A percentile compares a stretch with the other conserved stretches of the same genome.
These are phyloP conservation scores for Fusarium citri DNA, from an alignment of 2,329 filamentous ascomycete species.

Conservation along the genomic window DNA sequence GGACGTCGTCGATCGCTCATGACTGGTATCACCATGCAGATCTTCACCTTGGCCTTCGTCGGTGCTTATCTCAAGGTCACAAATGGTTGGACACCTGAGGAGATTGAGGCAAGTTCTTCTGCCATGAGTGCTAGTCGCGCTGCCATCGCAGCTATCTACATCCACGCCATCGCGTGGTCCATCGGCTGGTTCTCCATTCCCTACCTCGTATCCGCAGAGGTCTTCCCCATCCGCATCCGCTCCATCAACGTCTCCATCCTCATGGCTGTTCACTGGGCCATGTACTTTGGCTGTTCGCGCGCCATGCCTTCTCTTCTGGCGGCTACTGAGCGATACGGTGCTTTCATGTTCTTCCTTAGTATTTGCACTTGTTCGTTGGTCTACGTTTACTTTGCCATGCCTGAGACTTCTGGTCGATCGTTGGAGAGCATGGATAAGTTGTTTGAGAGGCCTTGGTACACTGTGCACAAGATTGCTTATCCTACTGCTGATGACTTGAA, in stretches of 20 bases:
- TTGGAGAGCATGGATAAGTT: slow-evolving; percentile 48
- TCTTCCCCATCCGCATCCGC: slow-evolving; percentile 57
- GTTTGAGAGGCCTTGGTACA: slow-evolving; percentile 49
- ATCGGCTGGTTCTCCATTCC: slow-evolving; percentile 61
- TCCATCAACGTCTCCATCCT: slow-evolving; percentile 55
- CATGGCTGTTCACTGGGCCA: slow-evolving; percentile 58
- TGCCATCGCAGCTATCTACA: slow-evolving; percentile 57
- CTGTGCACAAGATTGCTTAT: slow-evolving; percentile 46
- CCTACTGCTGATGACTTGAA: slow-evolving; percentile 44
- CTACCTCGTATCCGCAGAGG: slow-evolving; percentile 59
- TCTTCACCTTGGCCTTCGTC: slow-evolving; percentile 47
- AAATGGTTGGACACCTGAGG: slow-evolving; percentile 36
- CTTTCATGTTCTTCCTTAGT: slow-evolving; percentile 48
- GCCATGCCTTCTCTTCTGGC: slow-evolving; percentile 51
- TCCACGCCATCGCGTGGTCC: slow-evolving; percentile 58
- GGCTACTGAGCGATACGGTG: slow-evolving; percentile 48
- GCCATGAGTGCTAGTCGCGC: slow-evolving; percentile 51
- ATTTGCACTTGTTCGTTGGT: slow-evolving; percentile 46
- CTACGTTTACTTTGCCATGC: slow-evolving; percentile 51
- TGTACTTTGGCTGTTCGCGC: slow-evolving; percentile 50
- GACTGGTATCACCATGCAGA: slow-evolving; percentile 50
- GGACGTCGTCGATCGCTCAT: slow-evolving; percentile 50
- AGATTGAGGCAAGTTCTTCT: slow-evolving; percentile 29
- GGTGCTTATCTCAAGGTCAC: slow-evolving; percentile 49
- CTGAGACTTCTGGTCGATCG: slow-evolving; percentile 48